Evolutionary conservation across 1,284 basidiomycete genomes (phyloP), one percentile per base, ranked within the genome.

Genomic region (Mycosarcoma maydis): DNA sequence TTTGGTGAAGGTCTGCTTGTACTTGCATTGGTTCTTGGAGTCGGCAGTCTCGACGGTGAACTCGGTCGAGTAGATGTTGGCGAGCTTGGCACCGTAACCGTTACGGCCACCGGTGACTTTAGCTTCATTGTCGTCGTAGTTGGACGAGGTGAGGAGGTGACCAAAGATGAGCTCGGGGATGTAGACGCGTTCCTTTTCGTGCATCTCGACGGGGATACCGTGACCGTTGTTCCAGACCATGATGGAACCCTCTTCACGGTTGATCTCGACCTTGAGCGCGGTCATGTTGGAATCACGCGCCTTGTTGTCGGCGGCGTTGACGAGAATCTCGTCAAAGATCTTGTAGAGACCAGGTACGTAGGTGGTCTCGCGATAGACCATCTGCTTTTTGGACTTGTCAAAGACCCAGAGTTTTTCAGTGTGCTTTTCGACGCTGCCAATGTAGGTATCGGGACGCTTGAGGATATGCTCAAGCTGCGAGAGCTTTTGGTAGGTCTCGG

Each of bases 221-320:
- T 88, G 87, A 11, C 96, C 96, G 78, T 94, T 98, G 86, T 99
- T 99, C 85, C 89, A 90, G 14, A 98, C 92, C 5, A 91, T 92
- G 76, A 99, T 98, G 10, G 86, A 87, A 73, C 89, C 89, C 73
- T 90, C 88, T 66, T 94, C 92, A 22, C 89, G 84, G 82, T 98
- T 89, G 59, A 98, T 92, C 29, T 84, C 89, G 61, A 81, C 80
- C 59, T 80, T 80, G 65, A 81, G 72, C 13, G 66, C 59, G 65
- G 74, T 74, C 80, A 81, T 81, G 33, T 48, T 23, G 9, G 80
- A 73, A 36, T 81, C 80, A 42, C 80, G 77, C 42, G 78, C 95
- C 89, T 98, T 98, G 85, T 98, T 97, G 83, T 99, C 96, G 7
- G 96, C 96, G 17, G 96, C 96, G 82, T 99, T 99, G 76, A 99